Percentiles rank a stretch among this genome's conserved stretches.
These are phyloP conservation scores for Thymus quinquecostatus DNA, from an alignment of 257 asterid genomes.

Conservation along the genomic window DNA sequence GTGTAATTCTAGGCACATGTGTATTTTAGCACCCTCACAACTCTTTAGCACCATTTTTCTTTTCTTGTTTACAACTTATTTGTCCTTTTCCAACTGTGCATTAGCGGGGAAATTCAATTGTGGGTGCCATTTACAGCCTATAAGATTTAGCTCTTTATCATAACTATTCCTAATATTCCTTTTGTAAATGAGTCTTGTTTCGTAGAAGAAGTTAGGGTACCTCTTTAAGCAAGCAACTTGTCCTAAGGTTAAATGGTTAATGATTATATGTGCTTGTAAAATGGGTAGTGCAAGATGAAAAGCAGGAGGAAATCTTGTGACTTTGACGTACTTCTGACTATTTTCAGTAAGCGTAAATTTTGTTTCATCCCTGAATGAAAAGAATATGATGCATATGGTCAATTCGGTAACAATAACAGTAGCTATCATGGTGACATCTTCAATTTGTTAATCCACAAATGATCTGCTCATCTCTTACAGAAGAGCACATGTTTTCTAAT, in stretches of 20 bases:
- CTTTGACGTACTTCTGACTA: background rate
- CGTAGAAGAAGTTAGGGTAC: background rate
- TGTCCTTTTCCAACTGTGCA: background rate
- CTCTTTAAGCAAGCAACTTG: background rate
- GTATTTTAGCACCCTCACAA: background rate
- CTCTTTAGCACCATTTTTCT: background rate
- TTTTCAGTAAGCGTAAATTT: too few relatives aligned
- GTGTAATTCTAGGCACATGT: background rate
- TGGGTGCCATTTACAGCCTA: background rate
- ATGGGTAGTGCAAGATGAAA: background rate
- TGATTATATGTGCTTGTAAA: background rate
- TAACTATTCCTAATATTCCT: background rate
- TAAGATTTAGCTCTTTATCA: background rate
- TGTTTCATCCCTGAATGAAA: background rate
- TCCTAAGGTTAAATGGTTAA: background rate
- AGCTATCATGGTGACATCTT: too few relatives aligned
- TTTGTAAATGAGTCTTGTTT: background rate
- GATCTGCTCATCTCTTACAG: too few relatives aligned
- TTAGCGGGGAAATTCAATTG: background rate
- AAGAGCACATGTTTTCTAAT: too few relatives aligned
- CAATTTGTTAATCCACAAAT: too few relatives aligned
- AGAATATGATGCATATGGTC: background rate
- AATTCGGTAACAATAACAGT: too few relatives aligned
- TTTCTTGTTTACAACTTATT: background rate
- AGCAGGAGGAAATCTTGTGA: background rate